These are phyloP conservation scores for Sporothrix curviconia DNA, from an alignment of 2,329 filamentous ascomycete species.

Conservation along the genomic window DNA sequence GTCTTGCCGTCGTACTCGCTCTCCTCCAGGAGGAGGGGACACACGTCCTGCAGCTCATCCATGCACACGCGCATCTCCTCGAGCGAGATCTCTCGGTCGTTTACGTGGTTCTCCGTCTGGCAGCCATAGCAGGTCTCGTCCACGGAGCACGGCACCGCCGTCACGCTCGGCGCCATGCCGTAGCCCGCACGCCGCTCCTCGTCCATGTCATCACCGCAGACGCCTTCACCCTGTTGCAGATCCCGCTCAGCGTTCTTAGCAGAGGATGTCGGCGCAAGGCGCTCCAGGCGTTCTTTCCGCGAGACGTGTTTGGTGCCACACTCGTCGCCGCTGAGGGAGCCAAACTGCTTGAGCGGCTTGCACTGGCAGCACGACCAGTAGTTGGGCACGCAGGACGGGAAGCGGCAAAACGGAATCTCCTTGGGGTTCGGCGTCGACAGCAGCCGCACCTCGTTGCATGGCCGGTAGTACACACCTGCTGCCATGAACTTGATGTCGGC, in stretches of 20 bases:
- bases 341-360: neutral
- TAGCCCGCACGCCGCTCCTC: too few species aligned
- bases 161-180: too few species aligned
- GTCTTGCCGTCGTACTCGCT: neutral
- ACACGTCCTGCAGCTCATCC: too few species aligned
- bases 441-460: neutral
- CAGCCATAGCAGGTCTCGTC: too few species aligned
- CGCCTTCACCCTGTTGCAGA: too few species aligned
- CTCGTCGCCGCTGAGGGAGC: neutral
- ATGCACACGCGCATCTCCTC: too few species aligned
- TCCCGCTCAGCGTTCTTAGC: too few species aligned
- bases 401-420: neutral
- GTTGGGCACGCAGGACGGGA: neutral
- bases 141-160: too few species aligned
- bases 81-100: neutral
- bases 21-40: neutral
- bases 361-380: slow-evolving; percentile 2
- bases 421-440: neutral
- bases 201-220: too few species aligned
- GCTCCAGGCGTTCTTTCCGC: neutral
- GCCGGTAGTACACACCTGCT: too few species aligned
- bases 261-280: neutral
- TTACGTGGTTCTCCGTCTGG: neutral
- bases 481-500: too few species aligned
- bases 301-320: neutral